These are phyloP conservation scores for Neurospora tetrasperma DNA, from an alignment of 495 filamentous ascomycete species.

Conservation along the genomic window DNA sequence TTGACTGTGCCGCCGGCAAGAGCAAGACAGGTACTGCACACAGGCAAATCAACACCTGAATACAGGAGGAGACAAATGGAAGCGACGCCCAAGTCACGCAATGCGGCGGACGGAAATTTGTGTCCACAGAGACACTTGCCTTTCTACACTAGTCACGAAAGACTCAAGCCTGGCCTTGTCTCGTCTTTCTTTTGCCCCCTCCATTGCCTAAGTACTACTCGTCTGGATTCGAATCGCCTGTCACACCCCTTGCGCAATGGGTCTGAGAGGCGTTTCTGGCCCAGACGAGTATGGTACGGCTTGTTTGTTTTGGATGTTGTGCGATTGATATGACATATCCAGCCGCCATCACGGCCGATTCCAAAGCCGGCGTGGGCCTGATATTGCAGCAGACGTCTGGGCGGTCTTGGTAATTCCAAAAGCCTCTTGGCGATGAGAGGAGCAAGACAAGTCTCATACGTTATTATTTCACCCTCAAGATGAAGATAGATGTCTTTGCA, in stretches of 20 bases:
- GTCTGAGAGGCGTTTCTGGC: too few species aligned
- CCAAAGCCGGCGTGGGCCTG: slow-evolving; percentile 10
- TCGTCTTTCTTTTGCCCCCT: neutral
- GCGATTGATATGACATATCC: neutral
- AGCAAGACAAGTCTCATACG: slow-evolving; percentile 3
- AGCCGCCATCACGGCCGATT: neutral
- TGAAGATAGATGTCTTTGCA: neutral
- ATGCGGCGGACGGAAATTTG: neutral
- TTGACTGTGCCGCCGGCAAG: neutral
- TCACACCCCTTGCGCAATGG: too few species aligned
- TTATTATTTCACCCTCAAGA: neutral
- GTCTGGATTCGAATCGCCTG: too few species aligned
- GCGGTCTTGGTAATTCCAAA: slow-evolving; percentile 17
- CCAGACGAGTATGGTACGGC: neutral
- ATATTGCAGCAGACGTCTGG: slow-evolving; percentile 16
- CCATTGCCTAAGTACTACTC: neutral
- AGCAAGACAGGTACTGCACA: neutral
- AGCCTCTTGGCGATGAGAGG: slow-evolving; percentile 12
- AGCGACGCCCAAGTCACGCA: neutral
- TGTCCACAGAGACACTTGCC: neutral
- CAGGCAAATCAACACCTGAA: neutral
- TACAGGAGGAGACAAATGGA: neutral
- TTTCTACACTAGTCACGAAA: neutral
- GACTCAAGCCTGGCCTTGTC: neutral
- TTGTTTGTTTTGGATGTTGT: neutral